Evolutionary conservation across 805 yeast species (phyloP), one percentile per base, ranked within the genome.

Genomic region (Teunomyces tritomae): DNA sequence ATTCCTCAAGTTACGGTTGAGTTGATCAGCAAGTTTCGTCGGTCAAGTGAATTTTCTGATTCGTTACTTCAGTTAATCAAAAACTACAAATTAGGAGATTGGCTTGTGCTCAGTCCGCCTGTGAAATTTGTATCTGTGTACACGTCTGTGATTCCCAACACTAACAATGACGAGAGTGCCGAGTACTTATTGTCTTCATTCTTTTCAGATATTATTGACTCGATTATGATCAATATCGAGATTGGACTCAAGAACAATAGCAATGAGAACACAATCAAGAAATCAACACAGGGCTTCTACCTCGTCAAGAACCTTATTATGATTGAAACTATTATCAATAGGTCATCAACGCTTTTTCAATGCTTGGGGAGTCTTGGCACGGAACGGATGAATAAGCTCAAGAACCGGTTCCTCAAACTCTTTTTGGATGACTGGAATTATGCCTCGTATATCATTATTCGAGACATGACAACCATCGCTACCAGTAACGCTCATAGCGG

Each of bases 371-470:
- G 70, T 13, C 59, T 70, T 1, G 95, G 96, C 0, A 64, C 71
- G 13, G 83, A 79, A 43, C 71, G 97, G 47, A 58, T 87, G 5
- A 85, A 79, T 40, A 80, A 82, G 55, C 65, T 94, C 55, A 83
- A 84, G 58, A 89, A 87, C 61, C 73, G 91, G 51, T 89, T 85
- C 40, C 67, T 87, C 57, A 86, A 84, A 57, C 70, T 82, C 56
- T 87, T 89, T 61, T 75, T 89, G 47, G 79, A 70, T 43, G 85
- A 80, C 54, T 92, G 98, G 98, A 85, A 86, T 53, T 76, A 76
- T 49, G 82, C 87, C 20, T 89, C 96, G 3, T 76, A 87, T 17
- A 77, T 80, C 45, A 74, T 92, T 43, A 83, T 92, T 20, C 55
- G 73, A 77, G 96, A 87, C 57, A 86, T 85, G 56, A 86, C 96